These are phyloP conservation scores for Rostrohypoxylon terebratum DNA, from an alignment of 495 filamentous ascomycete genomes.

Conservation along the genomic window DNA sequence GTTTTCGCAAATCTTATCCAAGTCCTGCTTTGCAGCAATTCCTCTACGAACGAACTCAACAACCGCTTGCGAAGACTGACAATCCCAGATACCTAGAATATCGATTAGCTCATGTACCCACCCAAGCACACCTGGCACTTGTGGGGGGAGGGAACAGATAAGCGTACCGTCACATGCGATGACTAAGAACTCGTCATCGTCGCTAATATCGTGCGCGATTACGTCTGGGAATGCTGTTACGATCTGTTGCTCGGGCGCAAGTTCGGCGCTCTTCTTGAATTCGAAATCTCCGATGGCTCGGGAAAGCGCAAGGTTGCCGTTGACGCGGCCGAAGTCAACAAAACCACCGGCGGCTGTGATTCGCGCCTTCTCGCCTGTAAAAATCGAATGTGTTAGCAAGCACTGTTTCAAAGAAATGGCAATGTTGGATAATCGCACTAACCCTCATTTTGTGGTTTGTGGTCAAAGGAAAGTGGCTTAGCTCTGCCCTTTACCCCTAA, in stretches of 20 bases:
- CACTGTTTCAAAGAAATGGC: not conserved
- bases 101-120: constrained; percentile 47
- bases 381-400: constrained; percentile 29
- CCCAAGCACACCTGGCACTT: not conserved
- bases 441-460: constrained; percentile 99
- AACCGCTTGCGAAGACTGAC: constrained; percentile 96
- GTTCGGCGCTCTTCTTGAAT: constrained; percentile 98
- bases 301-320: constrained; percentile 97
- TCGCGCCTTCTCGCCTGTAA: constrained; percentile 89
- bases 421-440: constrained; percentile 24
- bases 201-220: constrained; percentile 84
- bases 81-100: constrained; percentile 93
- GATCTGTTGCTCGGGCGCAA: constrained; percentile 96
- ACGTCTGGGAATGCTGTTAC: constrained; percentile 97
- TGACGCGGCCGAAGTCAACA: constrained; percentile 97
- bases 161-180: constrained; percentile 92
- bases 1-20: constrained; percentile 96
- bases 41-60: constrained; percentile 96
- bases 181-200: constrained; percentile 97
- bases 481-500: constrained; percentile 95
- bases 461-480: constrained; percentile 96
- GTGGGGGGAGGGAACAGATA: not conserved
- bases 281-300: constrained; percentile 99
- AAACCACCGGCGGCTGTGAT: constrained; percentile 97
- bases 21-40: constrained; percentile 93